Conservation (phyloP, 768 basidiomycete species). For the Mycena venus region DNA sequence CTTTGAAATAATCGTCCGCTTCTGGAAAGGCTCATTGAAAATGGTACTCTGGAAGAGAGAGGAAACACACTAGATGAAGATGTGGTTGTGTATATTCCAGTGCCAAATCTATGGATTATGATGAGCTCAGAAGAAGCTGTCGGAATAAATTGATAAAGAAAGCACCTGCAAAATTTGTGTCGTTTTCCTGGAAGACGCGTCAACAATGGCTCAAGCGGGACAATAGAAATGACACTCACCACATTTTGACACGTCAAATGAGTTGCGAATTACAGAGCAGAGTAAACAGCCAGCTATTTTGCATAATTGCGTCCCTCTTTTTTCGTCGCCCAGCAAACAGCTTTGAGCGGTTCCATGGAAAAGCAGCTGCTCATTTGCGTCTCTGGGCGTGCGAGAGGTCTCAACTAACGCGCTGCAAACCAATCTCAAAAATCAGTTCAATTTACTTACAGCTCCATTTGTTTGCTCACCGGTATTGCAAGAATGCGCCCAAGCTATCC, state of each 20-base stretch:
- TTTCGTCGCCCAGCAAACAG: conserved; percentile 69
- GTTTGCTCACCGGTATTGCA: conserved; percentile 63
- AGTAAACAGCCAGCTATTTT: conserved; percentile 63
- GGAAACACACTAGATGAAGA: conserved; percentile 72
- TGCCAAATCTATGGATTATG: conserved; percentile 64
- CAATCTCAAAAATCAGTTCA: not conserved
- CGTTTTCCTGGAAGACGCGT: conserved; percentile 56
- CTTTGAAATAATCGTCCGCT: conserved; percentile 74
- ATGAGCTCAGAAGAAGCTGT: not conserved
- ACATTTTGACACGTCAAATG: conserved; percentile 72
- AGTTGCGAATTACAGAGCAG: conserved; percentile 68
- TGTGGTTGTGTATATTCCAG: conserved; percentile 75
- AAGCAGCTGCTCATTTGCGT: conserved; percentile 68
- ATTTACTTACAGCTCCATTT: not conserved
- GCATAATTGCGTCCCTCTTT: conserved; percentile 62
- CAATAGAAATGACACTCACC: conserved; percentile 52
- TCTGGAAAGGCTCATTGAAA: conserved; percentile 53
- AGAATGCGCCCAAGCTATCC: conserved; percentile 57
- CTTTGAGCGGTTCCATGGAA: conserved; percentile 78
- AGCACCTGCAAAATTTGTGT: conserved; percentile 66
- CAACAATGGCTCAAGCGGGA: not conserved
- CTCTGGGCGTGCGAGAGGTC: conserved; percentile 40
- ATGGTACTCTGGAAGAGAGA: not conserved
- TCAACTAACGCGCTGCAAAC: conserved; percentile 45
- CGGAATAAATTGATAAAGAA: not conserved